Conservation (phyloP, 2,329 filamentous ascomycete genomes). For the Alternaria hordeiaustralica region DNA sequence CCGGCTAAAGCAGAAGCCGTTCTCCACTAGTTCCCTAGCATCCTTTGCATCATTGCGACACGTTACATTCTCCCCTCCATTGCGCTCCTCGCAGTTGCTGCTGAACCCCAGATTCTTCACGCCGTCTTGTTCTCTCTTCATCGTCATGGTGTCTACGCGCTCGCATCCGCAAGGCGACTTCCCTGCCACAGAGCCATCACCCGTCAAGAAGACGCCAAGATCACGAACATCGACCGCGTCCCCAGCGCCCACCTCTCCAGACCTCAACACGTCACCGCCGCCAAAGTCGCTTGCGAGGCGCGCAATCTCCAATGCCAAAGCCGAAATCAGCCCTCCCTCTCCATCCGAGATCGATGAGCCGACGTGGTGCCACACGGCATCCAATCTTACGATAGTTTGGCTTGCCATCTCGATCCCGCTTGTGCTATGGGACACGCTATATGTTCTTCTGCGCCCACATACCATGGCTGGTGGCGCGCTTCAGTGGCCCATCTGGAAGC, state of each 20-base stretch:
- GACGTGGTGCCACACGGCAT: slow-evolving; percentile 66
- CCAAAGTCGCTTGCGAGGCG: slow-evolving; percentile 29
- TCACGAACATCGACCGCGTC: slow-evolving; percentile 44
- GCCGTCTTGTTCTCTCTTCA: neutral
- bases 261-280: slow-evolving; percentile 24
- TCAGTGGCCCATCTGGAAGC: slow-evolving; percentile 75
- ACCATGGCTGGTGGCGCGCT: slow-evolving; percentile 79
- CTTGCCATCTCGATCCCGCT: slow-evolving; percentile 76
- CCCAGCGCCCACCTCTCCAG: slow-evolving; percentile 34
- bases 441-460: slow-evolving; percentile 79
- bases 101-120: neutral
- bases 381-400: slow-evolving; percentile 70
- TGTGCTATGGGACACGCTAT: slow-evolving; percentile 80
- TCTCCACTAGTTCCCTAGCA: slow-evolving; percentile 8
- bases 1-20: slow-evolving; percentile 9
- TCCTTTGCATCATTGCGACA: slow-evolving; percentile 13
- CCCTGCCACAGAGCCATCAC: slow-evolving; percentile 44
- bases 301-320: slow-evolving; percentile 29
- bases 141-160: slow-evolving; percentile 50
- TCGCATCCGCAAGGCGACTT: slow-evolving; percentile 46
- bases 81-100: neutral
- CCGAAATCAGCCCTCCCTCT: slow-evolving; percentile 21
- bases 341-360: slow-evolving; percentile 27
- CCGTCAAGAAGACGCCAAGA: slow-evolving; percentile 44
- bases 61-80: slow-evolving; percentile 6